These are phyloP conservation scores for Podaxis sp. DNA, from an alignment of 768 basidiomycete genomes.

Conservation along the genomic window DNA sequence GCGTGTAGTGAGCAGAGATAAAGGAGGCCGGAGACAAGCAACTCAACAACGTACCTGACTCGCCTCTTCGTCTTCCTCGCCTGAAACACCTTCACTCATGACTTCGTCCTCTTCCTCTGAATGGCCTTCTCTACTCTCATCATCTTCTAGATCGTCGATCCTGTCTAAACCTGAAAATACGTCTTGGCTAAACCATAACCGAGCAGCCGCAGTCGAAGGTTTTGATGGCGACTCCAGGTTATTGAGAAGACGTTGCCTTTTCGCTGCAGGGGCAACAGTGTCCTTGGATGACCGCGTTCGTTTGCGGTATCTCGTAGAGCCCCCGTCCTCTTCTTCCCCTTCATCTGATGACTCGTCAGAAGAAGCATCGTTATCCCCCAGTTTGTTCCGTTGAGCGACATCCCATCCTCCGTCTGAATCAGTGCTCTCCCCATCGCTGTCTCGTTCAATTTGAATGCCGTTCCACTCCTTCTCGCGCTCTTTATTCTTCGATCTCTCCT, in stretches of 20 bases:
- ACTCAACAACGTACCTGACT: background rate
- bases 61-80: slow-evolving; percentile 21
- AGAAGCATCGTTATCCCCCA: slow-evolving; percentile 42
- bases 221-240: slow-evolving; percentile 40
- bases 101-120: slow-evolving; percentile 29
- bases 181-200: slow-evolving; percentile 96
- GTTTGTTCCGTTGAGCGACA: slow-evolving; percentile 56
- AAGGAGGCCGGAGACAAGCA: background rate
- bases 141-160: slow-evolving; percentile 27
- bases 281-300: slow-evolving; percentile 35
- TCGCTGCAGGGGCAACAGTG: slow-evolving; percentile 22
- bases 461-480: slow-evolving; percentile 49
- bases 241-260: slow-evolving; percentile 54
- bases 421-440: slow-evolving; percentile 42
- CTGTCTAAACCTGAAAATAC: slow-evolving; percentile 72
- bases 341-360: slow-evolving; percentile 55
- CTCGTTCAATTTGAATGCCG: slow-evolving; percentile 30
- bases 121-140: slow-evolving; percentile 29
- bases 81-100: slow-evolving; percentile 25
- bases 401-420: slow-evolving; percentile 72
- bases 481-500: slow-evolving; percentile 70
- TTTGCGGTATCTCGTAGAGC: slow-evolving; percentile 38
- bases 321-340: slow-evolving; percentile 36
- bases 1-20: background rate
- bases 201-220: slow-evolving; percentile 51